Evolutionary conservation across 2,329 filamentous ascomycete species (phyloP), one percentile per base, ranked within the genome.

Genomic region (Helotiales sp.): DNA sequence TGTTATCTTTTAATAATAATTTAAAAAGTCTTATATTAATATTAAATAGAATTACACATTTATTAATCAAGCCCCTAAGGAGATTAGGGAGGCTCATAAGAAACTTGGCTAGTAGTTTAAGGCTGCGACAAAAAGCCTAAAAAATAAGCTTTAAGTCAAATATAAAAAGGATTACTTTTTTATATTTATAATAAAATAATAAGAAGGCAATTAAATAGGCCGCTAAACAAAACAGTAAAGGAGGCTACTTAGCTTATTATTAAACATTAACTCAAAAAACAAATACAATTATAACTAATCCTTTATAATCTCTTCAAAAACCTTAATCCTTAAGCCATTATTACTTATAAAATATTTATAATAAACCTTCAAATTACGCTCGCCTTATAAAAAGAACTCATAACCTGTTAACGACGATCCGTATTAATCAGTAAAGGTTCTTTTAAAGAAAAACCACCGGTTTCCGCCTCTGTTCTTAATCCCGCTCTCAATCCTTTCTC

Each of bases 271-370:
- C 68, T 74, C 45, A 30, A 62, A 64, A 66, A 74, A 70, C 68
- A 61, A 52, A 70, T 60, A 54, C 54, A 57, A 61, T 15, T 73
- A 54, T 55, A 73, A 57, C 55, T 30, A 45, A 52, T 73, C 43
- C 52, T 73, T 24, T 73, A 55, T 54, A 62, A 74, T 67, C 54
- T 73, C 66, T 71, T 66, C 17, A 70, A 59, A 54, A 63, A 69
- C 17, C 45, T 72, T 0, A 70, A 57, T 64, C 13, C 55, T 58
- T 3, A 65, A 52, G 68, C 15, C 32, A 68, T 72, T 28, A 52
- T 71, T 43, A 17, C 58, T 60, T 66, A 65, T 24, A 71, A 69
- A 55, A 54, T 72, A 30, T 20, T 11, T 65, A 63, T 65, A 32
- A 74, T 74, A 22, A 70, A 73, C 60, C 57, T 67, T 20, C n/a